Evolutionary conservation across 768 basidiomycete species (phyloP).

Genomic region (Tulasnella sp.): DNA sequence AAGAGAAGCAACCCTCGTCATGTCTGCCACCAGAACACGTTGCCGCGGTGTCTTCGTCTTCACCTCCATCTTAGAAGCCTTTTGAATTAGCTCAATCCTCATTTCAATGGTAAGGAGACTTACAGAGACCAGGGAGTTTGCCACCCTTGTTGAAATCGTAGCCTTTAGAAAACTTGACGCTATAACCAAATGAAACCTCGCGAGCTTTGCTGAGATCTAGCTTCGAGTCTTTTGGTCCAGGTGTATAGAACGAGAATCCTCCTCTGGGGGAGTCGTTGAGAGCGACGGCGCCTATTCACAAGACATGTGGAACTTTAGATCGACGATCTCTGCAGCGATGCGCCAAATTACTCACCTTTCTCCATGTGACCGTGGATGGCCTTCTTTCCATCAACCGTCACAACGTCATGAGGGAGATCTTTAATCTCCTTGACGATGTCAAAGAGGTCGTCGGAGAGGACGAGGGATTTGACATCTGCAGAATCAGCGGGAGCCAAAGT

Average conservation of each 20-base stretch:
- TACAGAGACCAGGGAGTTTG: constrained; percentile 69
- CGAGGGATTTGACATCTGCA: background rate
- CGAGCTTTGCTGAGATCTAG: constrained; percentile 36
- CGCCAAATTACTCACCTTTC: constrained; percentile 19
- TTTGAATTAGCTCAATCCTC: background rate
- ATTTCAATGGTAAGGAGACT: constrained; percentile 33
- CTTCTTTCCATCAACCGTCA: constrained; percentile 48
- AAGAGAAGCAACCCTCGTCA: constrained; percentile 59
- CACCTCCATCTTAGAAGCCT: constrained; percentile 50
- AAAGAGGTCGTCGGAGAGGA: constrained; percentile 5
- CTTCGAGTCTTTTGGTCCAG: constrained; percentile 58
- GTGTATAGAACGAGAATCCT: constrained; percentile 68
- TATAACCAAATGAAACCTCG: constrained; percentile 51
- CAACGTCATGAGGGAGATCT: constrained; percentile 44
- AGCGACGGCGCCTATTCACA: background rate
- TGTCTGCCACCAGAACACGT: constrained; percentile 65
- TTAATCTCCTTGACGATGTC: constrained; percentile 39
- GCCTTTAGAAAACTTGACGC: constrained; percentile 58
- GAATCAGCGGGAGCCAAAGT: background rate
- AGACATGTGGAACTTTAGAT: background rate
- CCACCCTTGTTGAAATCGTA: constrained; percentile 65
- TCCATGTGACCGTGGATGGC: constrained; percentile 25
- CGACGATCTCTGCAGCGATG: too few relatives aligned
- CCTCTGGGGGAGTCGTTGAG: background rate
- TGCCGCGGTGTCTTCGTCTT: constrained; percentile 46